Percentiles rank a stretch among this genome's conserved stretches.
These are phyloP conservation scores for Thraustochytrium striatum DNA, from an alignment of 352 stramenopile genomes.

Conservation along the genomic window DNA sequence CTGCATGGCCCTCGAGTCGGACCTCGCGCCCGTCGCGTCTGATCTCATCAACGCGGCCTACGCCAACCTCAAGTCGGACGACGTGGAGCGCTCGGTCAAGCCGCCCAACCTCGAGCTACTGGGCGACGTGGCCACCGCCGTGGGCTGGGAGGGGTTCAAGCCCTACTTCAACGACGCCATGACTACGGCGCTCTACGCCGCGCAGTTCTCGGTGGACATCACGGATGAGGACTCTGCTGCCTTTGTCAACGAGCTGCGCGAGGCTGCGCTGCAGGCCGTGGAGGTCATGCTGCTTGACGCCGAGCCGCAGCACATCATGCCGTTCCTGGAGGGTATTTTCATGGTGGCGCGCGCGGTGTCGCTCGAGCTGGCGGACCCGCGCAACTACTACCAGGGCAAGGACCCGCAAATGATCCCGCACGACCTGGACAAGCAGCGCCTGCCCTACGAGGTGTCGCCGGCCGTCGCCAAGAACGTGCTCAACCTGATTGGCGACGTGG, in stretches of 20 bases:
- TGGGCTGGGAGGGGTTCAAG: slow-evolving; percentile 11
- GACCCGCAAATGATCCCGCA: slow-evolving; percentile 9
- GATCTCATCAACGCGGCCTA: slow-evolving; percentile 16
- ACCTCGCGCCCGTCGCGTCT: neutral
- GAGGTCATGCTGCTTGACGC: slow-evolving; percentile 36
- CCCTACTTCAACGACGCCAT: slow-evolving; percentile 10
- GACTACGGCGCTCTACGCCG: neutral
- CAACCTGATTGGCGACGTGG: slow-evolving; percentile 9
- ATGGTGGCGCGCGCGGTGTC: neutral
- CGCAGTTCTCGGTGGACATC: neutral
- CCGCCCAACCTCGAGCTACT: slow-evolving; percentile 5
- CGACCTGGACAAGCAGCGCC: neutral
- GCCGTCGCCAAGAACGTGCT: slow-evolving; percentile 13
- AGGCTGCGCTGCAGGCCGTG: slow-evolving; percentile 26
- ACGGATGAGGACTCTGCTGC: slow-evolving; percentile 12
- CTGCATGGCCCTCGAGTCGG: slow-evolving; percentile 1
- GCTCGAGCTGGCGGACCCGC: neutral
- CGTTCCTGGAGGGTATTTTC: slow-evolving; percentile 10
- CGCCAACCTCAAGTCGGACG: slow-evolving; percentile 26
- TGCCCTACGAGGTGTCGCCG: slow-evolving; percentile 9
- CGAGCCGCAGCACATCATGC: neutral
- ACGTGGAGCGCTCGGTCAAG: slow-evolving; percentile 27
- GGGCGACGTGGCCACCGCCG: neutral
- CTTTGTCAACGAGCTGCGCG: slow-evolving; percentile 23
- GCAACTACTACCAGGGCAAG: slow-evolving; percentile 19